Evolutionary conservation across 2,329 filamentous ascomycete genomes (phyloP).

Genomic region (Huntiella savannae): DNA sequence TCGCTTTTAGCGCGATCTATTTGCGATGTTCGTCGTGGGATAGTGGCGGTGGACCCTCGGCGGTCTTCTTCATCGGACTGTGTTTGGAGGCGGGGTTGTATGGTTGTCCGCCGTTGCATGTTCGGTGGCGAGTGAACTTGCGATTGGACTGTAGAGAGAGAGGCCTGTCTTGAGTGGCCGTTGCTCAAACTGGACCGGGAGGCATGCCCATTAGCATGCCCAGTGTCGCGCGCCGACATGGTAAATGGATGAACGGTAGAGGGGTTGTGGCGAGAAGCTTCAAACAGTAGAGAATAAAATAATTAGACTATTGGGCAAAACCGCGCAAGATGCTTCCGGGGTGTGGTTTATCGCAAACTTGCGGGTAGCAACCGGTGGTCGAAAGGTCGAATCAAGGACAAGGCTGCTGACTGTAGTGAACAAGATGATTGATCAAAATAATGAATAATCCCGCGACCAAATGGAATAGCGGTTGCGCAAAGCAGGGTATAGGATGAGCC

Average conservation of each 20-base stretch:
- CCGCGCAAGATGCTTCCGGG: too few relatives aligned
- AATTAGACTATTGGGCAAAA: too few relatives aligned
- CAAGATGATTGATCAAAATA: too few relatives aligned
- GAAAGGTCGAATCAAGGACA: too few relatives aligned
- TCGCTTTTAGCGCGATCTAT: constrained; percentile 40
- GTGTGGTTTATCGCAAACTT: too few relatives aligned
- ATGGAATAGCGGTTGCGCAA: too few relatives aligned
- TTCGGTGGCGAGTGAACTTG: background rate
- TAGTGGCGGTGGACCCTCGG: constrained; percentile 27
- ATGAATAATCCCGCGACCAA: too few relatives aligned
- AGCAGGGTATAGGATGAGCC: too few relatives aligned
- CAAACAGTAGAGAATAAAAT: too few relatives aligned
- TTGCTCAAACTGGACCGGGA: background rate
- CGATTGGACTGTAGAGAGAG: background rate
- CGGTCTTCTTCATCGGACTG: constrained; percentile 15
- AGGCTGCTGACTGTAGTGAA: too few relatives aligned
- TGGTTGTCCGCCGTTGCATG: background rate
- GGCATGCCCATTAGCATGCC: background rate
- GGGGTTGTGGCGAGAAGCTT: too few relatives aligned
- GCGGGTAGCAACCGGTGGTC: too few relatives aligned
- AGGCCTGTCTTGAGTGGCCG: background rate
- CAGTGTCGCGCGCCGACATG: background rate
- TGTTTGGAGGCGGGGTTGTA: background rate
- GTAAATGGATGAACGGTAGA: background rate
- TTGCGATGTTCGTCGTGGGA: constrained; percentile 28